Conservation (phyloP, 148 eudicot species). For the Drosera capensis region DNA sequence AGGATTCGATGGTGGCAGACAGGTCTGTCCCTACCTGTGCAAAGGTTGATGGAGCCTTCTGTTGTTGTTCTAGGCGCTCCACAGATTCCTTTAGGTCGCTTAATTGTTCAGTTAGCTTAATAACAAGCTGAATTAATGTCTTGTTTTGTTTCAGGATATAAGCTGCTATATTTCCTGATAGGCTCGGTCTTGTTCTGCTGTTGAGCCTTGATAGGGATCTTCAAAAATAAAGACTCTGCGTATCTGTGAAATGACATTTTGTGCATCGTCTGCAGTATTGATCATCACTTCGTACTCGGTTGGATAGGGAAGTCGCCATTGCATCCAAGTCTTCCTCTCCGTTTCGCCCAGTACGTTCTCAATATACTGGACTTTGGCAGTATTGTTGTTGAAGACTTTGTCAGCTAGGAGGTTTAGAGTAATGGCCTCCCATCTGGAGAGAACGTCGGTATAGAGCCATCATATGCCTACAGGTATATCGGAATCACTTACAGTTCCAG, state of each 20-base stretch:
- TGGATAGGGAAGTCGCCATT: neutral
- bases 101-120: no score
- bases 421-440: neutral
- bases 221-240: neutral
- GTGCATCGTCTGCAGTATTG: neutral
- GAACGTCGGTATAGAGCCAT: no score
- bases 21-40: no score
- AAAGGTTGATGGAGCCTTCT: no score
- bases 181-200: neutral
- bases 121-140: neutral
- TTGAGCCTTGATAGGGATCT: neutral
- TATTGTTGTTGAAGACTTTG: neutral
- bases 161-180: neutral
- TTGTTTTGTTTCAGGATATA: neutral
- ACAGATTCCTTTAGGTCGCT: no score
- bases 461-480: neutral
- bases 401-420: neutral
- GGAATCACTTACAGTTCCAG: constrained; percentile 42
- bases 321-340: neutral
- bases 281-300: neutral
- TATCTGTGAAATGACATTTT: neutral
- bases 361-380: no score
- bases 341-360: neutral
- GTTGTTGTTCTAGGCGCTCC: no score
- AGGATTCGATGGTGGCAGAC: no score